phyloP scores from a whole-genome alignment of 495 filamentous ascomycete genomes.

The Penicillium odoratum region DNA sequence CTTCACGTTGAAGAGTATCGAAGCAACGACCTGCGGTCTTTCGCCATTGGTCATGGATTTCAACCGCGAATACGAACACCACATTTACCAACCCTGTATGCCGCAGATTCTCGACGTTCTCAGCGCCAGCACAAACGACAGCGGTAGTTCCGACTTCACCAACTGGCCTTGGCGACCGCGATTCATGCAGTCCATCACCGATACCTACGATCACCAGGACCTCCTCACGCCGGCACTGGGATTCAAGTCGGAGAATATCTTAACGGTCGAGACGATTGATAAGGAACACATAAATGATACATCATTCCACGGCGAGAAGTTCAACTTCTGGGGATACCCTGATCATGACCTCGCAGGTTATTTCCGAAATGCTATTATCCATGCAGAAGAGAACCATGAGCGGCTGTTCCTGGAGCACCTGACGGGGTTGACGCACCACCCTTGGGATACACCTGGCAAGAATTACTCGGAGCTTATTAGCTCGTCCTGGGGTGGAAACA shows the following conservation, averaged over 20 bases:
- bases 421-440: conserved; percentile 45
- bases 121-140: conserved; percentile 30
- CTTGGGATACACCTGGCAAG: conserved; percentile 36
- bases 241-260: conserved; percentile 30
- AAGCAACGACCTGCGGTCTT: conserved; percentile 41
- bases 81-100: conserved; percentile 47
- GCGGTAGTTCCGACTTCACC: conserved; percentile 25
- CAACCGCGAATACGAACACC: conserved; percentile 37
- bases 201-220: conserved; percentile 23
- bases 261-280: conserved; percentile 30
- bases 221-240: conserved; percentile 31
- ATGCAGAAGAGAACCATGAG: conserved; percentile 36
- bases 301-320: conserved; percentile 27
- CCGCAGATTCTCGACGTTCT: conserved; percentile 41
- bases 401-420: conserved; percentile 44
- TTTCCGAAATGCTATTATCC: conserved; percentile 35
- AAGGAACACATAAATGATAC: conserved; percentile 27
- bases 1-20: conserved; percentile 43
- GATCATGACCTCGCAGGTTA: conserved; percentile 38
- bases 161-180: conserved; percentile 30
- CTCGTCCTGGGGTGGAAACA: conserved; percentile 27
- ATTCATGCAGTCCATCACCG: conserved; percentile 38
- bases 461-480: conserved; percentile 33
- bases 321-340: conserved; percentile 46
- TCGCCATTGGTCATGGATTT: conserved; percentile 47